A percentile compares a stretch with the other conserved stretches of the same genome.
phyloP scores from a whole-genome alignment of 768 basidiomycete genomes.

The Russula abietina region DNA sequence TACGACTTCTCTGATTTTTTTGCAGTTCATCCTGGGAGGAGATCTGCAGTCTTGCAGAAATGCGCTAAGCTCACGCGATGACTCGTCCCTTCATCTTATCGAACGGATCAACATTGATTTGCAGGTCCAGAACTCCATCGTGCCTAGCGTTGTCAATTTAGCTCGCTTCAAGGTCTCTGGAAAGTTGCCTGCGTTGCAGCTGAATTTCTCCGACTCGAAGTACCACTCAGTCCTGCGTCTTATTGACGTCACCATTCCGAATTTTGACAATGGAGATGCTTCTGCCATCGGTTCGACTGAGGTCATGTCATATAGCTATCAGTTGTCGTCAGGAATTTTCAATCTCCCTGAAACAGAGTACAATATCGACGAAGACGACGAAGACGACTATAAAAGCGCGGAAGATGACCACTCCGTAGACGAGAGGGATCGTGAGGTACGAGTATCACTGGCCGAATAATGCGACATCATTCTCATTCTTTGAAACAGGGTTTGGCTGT shows the following conservation, averaged over 20 bases:
- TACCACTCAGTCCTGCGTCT: constrained; percentile 90
- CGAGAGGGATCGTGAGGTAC: constrained; percentile 45
- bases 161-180: constrained; percentile 89
- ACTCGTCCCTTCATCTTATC: constrained; percentile 71
- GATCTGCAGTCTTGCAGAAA: constrained; percentile 75
- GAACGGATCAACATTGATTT: constrained; percentile 90
- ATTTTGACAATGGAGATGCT: constrained; percentile 51
- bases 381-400: constrained; percentile 40
- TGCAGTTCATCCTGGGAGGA: constrained; percentile 82
- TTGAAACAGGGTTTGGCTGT: constrained; percentile 35
- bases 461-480: background rate
- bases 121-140: constrained; percentile 87
- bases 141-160: constrained; percentile 73
- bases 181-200: constrained; percentile 75
- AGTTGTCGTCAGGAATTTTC: constrained; percentile 52
- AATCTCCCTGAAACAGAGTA: constrained; percentile 55
- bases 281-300: constrained; percentile 10
- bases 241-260: constrained; percentile 85
- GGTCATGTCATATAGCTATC: constrained; percentile 36
- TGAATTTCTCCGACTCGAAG: constrained; percentile 87
- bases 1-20: constrained; percentile 3
- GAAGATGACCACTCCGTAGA: constrained; percentile 59
- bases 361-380: constrained; percentile 57
- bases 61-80: constrained; percentile 57
- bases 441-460: constrained; percentile 27